Percentiles rank a stretch among this genome's conserved stretches.
These are phyloP conservation scores for Piromyces finnis DNA, from an alignment of 192 early-diverging fungal species.

Conservation along the genomic window DNA sequence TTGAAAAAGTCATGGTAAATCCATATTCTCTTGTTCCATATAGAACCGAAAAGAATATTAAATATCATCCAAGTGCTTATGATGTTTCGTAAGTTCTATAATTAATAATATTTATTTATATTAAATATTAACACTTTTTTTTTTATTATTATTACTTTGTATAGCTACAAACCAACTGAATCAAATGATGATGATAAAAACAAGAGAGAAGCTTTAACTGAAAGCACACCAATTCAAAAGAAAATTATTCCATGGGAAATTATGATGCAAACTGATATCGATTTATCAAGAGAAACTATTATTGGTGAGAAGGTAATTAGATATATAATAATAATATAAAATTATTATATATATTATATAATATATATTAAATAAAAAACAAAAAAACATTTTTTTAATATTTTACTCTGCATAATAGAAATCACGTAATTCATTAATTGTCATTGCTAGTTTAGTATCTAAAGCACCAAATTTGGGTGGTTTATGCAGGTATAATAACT, in stretches of 20 bases:
- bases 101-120: too few species aligned
- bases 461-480: slow-evolving; percentile 39
- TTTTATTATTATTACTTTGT: too few species aligned
- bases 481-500: slow-evolving; percentile 7
- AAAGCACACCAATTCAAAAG: slow-evolving; percentile 17
- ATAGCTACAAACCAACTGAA: background rate
- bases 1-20: background rate
- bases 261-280: slow-evolving; percentile 25
- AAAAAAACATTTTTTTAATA: too few species aligned
- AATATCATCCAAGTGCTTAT: background rate
- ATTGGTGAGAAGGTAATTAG: background rate
- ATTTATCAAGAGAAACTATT: slow-evolving; percentile 11
- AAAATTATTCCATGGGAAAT: slow-evolving; percentile 47
- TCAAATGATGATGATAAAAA: background rate
- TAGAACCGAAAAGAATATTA: background rate
- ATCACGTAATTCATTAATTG: slow-evolving; percentile 26
- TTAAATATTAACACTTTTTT: too few species aligned
- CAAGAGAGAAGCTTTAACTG: background rate
- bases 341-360: too few species aligned
- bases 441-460: slow-evolving; percentile 31
- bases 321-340: background rate
- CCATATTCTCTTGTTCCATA: background rate
- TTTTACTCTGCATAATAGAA: too few species aligned
- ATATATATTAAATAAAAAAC: background rate
- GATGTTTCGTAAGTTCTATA: background rate